Evolutionary conservation across 768 basidiomycete species (phyloP), one percentile per base, ranked within the genome.

Genomic region (Boletus vermiculosoides): DNA sequence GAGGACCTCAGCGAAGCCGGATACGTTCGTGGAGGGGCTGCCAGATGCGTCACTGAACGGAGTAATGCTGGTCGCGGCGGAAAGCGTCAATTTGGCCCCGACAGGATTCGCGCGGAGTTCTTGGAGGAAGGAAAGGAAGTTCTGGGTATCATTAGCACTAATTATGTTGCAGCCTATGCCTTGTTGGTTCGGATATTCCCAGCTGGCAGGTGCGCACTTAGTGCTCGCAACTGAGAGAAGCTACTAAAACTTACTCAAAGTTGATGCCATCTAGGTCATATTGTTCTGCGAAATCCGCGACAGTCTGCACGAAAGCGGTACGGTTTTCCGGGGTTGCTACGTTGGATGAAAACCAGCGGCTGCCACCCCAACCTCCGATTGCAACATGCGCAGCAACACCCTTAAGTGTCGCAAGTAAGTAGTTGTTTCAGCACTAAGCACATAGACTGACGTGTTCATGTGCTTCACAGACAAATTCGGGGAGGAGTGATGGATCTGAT

Each of bases 111-210:
- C 58, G 42, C 90, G 84, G 22, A 96, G 82, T 34, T 81, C 78
- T 61, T 86, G 77, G 12, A 98, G 77, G 76, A 95, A 92, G 5
- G 73, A 59, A 36, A 94, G 80, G 72, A 88, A 90, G 70, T 97
- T 95, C 33, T 80, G 74, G 0, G 85, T 82, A 68, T 98, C 95
- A 52, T 78, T 58, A 1, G 52, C 8, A 22, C 69, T 71, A 56
- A 86, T 77, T 0, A 69, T 69, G 69, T 96, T 97, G 62, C 90
- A 90, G 1, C 83, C 83, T 1, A 87, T 77, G 34, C 92, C 92
- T 50, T 77, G 73, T 5, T 71, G 62, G 53, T 78, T 82, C 1
- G 94, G 93, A 67, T 88, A 94, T 72, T 96, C 94, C 92, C 93
- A 95, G 65, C 91, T 93, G 51, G 40, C 15, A 52, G 57, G 76